These are phyloP conservation scores for Crucibulum parvulum DNA, from an alignment of 1,284 basidiomycete species.

Conservation along the genomic window DNA sequence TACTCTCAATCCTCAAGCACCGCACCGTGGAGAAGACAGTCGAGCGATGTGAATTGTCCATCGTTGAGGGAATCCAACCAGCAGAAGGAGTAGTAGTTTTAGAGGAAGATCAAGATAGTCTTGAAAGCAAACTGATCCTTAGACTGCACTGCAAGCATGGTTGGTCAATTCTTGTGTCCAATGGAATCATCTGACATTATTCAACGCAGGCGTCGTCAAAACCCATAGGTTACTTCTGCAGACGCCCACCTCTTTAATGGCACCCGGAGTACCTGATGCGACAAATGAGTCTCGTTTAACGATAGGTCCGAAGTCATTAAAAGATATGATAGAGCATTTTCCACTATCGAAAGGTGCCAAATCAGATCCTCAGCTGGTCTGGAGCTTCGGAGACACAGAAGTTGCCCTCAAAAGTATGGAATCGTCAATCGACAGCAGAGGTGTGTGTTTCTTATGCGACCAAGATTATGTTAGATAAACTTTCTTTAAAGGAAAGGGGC, in stretches of 20 bases:
- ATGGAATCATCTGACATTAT: constrained; percentile 9
- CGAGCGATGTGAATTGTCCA: constrained; percentile 75
- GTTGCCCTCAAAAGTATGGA: constrained; percentile 74
- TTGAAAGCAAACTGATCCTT: constrained; percentile 75
- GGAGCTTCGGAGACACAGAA: constrained; percentile 72
- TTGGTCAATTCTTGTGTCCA: constrained; percentile 29
- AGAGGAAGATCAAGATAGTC: constrained; percentile 61
- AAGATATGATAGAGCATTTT: constrained; percentile 84
- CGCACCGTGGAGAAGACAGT: constrained; percentile 76
- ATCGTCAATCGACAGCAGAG: constrained; percentile 67
- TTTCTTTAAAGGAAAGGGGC: constrained; percentile 54
- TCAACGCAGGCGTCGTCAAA: constrained; percentile 70
- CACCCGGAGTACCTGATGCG: constrained; percentile 63
- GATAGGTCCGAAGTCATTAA: constrained; percentile 72
- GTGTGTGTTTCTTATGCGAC: constrained; percentile 37
- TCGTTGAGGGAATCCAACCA: constrained; percentile 57
- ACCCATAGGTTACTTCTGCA: constrained; percentile 76
- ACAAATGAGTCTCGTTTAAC: constrained; percentile 66
- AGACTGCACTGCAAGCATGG: constrained; percentile 84
- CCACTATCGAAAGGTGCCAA: constrained; percentile 64
- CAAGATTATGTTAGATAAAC: background rate
- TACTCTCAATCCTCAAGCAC: constrained; percentile 77
- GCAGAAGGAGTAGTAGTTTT: constrained; percentile 35
- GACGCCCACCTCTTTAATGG: constrained; percentile 60
- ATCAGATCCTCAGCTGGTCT: constrained; percentile 77